Conservation (phyloP, 2,329 filamentous ascomycete species). For the Stemphylium lycopersici region DNA sequence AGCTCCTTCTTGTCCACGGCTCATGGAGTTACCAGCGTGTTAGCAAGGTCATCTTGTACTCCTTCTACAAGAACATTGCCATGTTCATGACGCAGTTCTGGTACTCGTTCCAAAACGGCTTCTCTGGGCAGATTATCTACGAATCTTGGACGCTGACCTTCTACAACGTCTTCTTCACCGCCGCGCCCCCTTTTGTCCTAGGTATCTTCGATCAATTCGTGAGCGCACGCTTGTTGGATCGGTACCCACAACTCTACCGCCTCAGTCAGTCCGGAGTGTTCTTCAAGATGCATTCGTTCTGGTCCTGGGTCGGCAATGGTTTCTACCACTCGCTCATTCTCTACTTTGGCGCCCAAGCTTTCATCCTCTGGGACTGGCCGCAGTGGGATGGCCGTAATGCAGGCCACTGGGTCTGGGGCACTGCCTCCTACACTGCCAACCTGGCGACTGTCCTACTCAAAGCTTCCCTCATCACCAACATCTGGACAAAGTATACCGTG, state of each 20-base stretch:
- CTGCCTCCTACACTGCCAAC: slow-evolving; percentile 91
- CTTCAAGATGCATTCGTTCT: slow-evolving; percentile 91
- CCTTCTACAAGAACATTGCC: slow-evolving; percentile 99
- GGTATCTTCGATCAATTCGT: slow-evolving; percentile 98
- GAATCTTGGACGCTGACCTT: slow-evolving; percentile 99
- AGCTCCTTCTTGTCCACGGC: slow-evolving; percentile 91
- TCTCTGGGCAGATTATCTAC: slow-evolving; percentile 97
- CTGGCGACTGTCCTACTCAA: slow-evolving; percentile 93
- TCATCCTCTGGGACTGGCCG: slow-evolving; percentile 82
- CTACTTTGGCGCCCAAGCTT: slow-evolving; percentile 82
- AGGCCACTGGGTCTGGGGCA: slow-evolving; percentile 98
- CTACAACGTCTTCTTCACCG: slow-evolving; percentile 98
- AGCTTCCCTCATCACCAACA: slow-evolving; percentile 90
- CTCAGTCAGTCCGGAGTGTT: slow-evolving; percentile 92
- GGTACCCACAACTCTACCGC: slow-evolving; percentile 94
- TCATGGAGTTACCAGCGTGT: slow-evolving; percentile 98
- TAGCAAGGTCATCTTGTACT: slow-evolving; percentile 96
- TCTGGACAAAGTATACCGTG: slow-evolving; percentile 98
- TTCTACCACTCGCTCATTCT: slow-evolving; percentile 94
- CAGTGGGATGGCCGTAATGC: slow-evolving; percentile 79
- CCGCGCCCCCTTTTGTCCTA: slow-evolving; percentile 88
- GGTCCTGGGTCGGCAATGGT: slow-evolving; percentile 89
- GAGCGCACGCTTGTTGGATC: slow-evolving; percentile 87
- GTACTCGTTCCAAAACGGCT: slow-evolving; percentile 97
- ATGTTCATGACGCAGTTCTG: slow-evolving; percentile 99